phyloP scores from a whole-genome alignment of 257 asterid genomes.

The Mentha longifolia region DNA sequence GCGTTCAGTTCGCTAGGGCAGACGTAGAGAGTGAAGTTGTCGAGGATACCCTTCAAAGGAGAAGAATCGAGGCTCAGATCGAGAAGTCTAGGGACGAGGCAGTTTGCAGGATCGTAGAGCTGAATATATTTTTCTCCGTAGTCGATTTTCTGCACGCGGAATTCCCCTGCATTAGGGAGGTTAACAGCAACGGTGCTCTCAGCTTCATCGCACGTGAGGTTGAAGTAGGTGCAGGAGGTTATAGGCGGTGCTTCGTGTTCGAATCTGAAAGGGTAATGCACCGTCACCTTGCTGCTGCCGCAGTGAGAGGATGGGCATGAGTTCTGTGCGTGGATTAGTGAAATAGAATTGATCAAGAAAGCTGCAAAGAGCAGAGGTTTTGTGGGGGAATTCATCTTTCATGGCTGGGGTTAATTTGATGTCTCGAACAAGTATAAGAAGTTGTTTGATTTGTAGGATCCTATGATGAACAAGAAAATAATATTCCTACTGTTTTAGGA shows the following conservation, averaged over 20 bases:
- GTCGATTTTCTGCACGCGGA: slow-evolving; percentile 30
- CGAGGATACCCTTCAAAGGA: slow-evolving; percentile 17
- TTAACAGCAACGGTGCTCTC: slow-evolving; percentile 1
- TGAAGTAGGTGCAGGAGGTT: slow-evolving; percentile 31
- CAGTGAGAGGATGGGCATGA: slow-evolving; percentile 30
- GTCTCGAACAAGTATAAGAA: too few relatives aligned
- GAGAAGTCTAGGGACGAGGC: slow-evolving; percentile 35
- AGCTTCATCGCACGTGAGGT: slow-evolving; percentile 21
- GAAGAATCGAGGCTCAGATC: slow-evolving; percentile 32
- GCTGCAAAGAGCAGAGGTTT: slow-evolving; percentile 13
- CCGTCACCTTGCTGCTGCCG: slow-evolving; percentile 8
- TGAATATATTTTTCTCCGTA: slow-evolving; percentile 1
- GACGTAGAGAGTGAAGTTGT: slow-evolving; percentile 19
- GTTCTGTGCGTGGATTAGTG: not conserved
- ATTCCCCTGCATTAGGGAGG: slow-evolving; percentile 29
- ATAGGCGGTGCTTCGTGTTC: slow-evolving; percentile 1
- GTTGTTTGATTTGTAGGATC: not conserved
- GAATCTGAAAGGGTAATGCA: slow-evolving; percentile 35
- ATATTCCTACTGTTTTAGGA: not conserved
- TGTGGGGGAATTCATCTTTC: slow-evolving; percentile 15
- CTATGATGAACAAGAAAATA: slow-evolving; percentile 25
- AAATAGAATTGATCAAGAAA: slow-evolving; percentile 10
- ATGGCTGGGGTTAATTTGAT: not conserved
- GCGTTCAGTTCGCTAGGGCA: slow-evolving; percentile 17
- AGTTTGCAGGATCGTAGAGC: slow-evolving; percentile 36